Evolutionary conservation across 2,329 filamentous ascomycete genomes (phyloP).

Genomic region (Talaromyces amestolkiae): DNA sequence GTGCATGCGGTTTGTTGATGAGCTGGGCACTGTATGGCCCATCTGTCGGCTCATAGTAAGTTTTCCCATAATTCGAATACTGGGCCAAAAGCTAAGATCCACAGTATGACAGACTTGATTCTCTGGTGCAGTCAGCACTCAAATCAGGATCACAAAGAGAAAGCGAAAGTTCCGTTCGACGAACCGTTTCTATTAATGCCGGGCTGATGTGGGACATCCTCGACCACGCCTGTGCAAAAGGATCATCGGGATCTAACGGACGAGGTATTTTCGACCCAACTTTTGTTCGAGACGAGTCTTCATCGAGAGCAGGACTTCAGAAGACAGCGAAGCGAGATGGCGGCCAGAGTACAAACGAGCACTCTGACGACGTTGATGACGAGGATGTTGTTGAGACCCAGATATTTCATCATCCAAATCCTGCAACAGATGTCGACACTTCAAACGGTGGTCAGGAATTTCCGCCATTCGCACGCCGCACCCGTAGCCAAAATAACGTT

Average conservation of each 20-base stretch:
- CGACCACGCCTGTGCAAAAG: slow-evolving; percentile 24
- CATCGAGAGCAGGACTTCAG: background rate
- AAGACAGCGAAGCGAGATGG: background rate
- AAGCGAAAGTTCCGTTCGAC: slow-evolving; percentile 18
- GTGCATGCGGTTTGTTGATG: slow-evolving; percentile 27
- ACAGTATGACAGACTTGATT: slow-evolving; percentile 30
- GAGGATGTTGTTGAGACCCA: slow-evolving; percentile 28
- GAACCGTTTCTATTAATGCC: slow-evolving; percentile 33
- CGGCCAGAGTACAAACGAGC: background rate
- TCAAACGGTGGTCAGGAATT: slow-evolving; percentile 32
- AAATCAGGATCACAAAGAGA: slow-evolving; percentile 21
- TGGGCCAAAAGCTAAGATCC: background rate
- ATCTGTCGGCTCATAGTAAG: slow-evolving; percentile 27
- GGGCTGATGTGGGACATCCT: slow-evolving; percentile 34
- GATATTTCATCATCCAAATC: slow-evolving; percentile 30
- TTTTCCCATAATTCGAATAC: background rate
- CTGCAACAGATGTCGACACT: slow-evolving; percentile 25
- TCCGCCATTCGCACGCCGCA: slow-evolving; percentile 25
- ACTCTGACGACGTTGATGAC: background rate
- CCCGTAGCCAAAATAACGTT: background rate
- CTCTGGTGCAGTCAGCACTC: slow-evolving; percentile 29
- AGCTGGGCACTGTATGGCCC: slow-evolving; percentile 29
- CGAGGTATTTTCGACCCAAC: slow-evolving; percentile 27
- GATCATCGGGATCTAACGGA: slow-evolving; percentile 9
- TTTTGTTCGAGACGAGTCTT: slow-evolving; percentile 21